Evolutionary conservation across 805 yeast species (phyloP).

Genomic region (Starmerella cellae): DNA sequence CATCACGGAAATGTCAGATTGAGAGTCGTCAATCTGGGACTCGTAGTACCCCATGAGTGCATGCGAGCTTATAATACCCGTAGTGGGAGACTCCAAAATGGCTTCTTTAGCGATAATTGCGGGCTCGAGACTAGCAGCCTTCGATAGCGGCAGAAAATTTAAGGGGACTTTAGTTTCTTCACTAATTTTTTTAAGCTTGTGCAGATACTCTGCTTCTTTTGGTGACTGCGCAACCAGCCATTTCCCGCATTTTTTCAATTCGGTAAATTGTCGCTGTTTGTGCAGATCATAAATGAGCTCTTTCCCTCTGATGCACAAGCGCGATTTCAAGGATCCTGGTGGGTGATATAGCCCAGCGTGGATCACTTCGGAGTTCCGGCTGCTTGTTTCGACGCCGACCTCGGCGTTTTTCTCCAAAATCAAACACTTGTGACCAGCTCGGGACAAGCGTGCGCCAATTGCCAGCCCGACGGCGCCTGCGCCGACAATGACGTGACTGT

Average conservation of each 20-base stretch:
- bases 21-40: constrained; percentile 40
- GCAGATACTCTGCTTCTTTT: constrained; percentile 45
- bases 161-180: constrained; percentile 44
- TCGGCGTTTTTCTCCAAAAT: constrained; percentile 54
- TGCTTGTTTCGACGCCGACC: constrained; percentile 68
- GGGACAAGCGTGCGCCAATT: constrained; percentile 54
- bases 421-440: constrained; percentile 38
- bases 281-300: constrained; percentile 43
- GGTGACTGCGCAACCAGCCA: constrained; percentile 79
- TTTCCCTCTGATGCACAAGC: constrained; percentile 65
- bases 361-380: constrained; percentile 85
- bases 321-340: constrained; percentile 47
- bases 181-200: constrained; percentile 40
- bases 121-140: constrained; percentile 47
- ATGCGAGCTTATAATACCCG: constrained; percentile 79
- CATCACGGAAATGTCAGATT: constrained; percentile 52
- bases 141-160: constrained; percentile 36
- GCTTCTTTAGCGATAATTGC: constrained; percentile 49
- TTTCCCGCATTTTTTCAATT: constrained; percentile 51
- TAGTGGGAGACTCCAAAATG: constrained; percentile 58
- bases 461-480: constrained; percentile 81
- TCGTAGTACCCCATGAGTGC: constrained; percentile 50
- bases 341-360: constrained; percentile 88
- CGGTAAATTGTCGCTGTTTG: constrained; percentile 36
- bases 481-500: constrained; percentile 54